These are phyloP conservation scores for Pythium biforme DNA, from an alignment of 352 stramenopile genomes.

Conservation along the genomic window DNA sequence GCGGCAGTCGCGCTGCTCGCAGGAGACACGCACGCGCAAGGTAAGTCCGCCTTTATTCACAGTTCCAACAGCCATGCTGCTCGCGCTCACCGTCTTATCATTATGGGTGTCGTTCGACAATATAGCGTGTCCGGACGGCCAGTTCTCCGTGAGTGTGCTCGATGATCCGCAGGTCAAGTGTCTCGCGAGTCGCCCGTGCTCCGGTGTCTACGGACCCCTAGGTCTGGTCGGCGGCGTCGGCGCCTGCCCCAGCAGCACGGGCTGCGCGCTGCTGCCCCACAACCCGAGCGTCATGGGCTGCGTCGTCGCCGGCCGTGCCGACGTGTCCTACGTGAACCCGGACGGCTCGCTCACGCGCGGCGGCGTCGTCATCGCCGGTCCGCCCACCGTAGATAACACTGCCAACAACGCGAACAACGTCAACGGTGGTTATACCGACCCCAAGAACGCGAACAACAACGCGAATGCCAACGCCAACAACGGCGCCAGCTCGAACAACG, in stretches of 20 bases:
- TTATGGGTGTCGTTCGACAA: constrained; percentile 17
- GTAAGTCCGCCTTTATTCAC: constrained; percentile 12
- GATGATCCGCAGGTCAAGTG: constrained; percentile 55
- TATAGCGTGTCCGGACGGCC: constrained; percentile 42
- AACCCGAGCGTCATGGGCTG: constrained; percentile 70
- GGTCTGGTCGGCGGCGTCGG: constrained; percentile 50
- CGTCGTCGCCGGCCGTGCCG: constrained; percentile 39
- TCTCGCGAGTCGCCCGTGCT: constrained; percentile 51
- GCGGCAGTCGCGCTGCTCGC: constrained; percentile 11
- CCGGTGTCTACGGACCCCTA: constrained; percentile 51
- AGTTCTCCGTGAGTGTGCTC: constrained; percentile 67
- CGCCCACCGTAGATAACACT: constrained; percentile 12
- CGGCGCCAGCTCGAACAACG: not conserved
- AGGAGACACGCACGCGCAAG: constrained; percentile 17
- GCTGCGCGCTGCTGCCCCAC: constrained; percentile 56
- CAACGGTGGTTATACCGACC: not conserved
- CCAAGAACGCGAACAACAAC: constrained; percentile 4
- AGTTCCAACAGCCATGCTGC: constrained; percentile 9
- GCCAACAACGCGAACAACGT: constrained; percentile 9
- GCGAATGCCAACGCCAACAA: constrained; percentile 3
- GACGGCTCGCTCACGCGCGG: constrained; percentile 59
- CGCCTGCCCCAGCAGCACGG: constrained; percentile 47
- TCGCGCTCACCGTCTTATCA: constrained; percentile 10
- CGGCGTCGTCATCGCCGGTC: constrained; percentile 34
- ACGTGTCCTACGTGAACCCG: constrained; percentile 70